Percentiles rank a stretch among this genome's conserved stretches.
Conservation (phyloP, 2,329 filamentous ascomycete species). For the Diplodia intermedia region DNA sequence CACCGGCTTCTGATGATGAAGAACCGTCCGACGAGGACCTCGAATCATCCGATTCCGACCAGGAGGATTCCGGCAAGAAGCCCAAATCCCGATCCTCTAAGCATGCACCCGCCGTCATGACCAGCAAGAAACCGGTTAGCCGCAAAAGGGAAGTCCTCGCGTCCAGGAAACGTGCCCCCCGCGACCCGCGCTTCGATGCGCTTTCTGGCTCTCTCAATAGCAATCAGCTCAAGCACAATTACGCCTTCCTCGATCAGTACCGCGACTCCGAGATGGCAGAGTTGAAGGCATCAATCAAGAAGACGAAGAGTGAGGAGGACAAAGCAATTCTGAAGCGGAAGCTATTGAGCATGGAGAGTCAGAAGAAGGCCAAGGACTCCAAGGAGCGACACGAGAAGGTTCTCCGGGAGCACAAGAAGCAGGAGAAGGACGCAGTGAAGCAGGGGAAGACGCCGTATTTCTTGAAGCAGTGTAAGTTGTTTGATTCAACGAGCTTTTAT, state of each 20-base stretch:
- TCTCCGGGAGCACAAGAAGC: slow-evolving; percentile 74
- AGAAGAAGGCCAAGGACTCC: slow-evolving; percentile 71
- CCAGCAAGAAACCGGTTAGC: slow-evolving; percentile 82
- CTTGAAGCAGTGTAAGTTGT: slow-evolving; percentile 72
- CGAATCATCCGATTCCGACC: slow-evolving; percentile 29
- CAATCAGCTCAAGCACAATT: slow-evolving; percentile 71
- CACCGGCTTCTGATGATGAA: slow-evolving; percentile 36
- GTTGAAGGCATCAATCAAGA: slow-evolving; percentile 71
- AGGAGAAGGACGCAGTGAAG: slow-evolving; percentile 83
- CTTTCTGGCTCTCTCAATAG: slow-evolving; percentile 64
- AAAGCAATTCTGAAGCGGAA: slow-evolving; percentile 75
- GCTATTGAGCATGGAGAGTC: slow-evolving; percentile 79
- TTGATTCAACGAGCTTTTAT: background rate
- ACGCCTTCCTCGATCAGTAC: slow-evolving; percentile 88
- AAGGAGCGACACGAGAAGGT: slow-evolving; percentile 75
- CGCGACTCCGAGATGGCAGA: slow-evolving; percentile 81
- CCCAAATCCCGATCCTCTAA: slow-evolving; percentile 70
- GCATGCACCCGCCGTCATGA: slow-evolving; percentile 84
- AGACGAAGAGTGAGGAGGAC: slow-evolving; percentile 67
- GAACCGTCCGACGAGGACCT: slow-evolving; percentile 31
- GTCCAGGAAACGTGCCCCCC: slow-evolving; percentile 63
- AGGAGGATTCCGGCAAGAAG: slow-evolving; percentile 43
- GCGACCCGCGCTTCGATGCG: slow-evolving; percentile 90
- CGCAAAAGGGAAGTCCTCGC: slow-evolving; percentile 77
- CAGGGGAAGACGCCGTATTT: slow-evolving; percentile 84